Conservation (phyloP, 2,329 filamentous ascomycete species). For the Fusarium coicis region DNA sequence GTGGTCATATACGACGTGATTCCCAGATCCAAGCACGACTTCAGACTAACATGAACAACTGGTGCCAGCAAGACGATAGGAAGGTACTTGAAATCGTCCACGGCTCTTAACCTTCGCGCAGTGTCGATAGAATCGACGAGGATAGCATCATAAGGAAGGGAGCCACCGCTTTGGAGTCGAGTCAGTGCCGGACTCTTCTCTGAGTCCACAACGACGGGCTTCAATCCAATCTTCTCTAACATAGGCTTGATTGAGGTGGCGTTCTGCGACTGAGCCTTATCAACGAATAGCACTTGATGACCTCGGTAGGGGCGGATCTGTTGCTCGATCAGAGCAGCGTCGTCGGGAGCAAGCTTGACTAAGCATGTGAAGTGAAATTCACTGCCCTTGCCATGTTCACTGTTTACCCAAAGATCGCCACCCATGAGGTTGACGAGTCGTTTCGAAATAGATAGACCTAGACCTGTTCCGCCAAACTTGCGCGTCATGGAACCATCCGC, state of each 20-base stretch:
- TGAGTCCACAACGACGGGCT: constrained; percentile 86
- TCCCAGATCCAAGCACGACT: constrained; percentile 91
- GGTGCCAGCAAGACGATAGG: constrained; percentile 93
- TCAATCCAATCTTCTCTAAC: constrained; percentile 80
- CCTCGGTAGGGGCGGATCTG: constrained; percentile 91
- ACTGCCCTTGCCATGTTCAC: constrained; percentile 89
- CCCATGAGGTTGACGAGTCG: constrained; percentile 96
- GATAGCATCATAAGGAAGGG: constrained; percentile 89
- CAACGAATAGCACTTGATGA: constrained; percentile 93
- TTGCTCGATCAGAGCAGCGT: constrained; percentile 80
- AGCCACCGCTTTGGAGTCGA: constrained; percentile 63
- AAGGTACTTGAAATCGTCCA: constrained; percentile 97
- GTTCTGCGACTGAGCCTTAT: constrained; percentile 84
- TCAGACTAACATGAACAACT: constrained; percentile 88
- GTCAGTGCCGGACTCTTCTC: constrained; percentile 71
- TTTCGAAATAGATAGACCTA: constrained; percentile 95
- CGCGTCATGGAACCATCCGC: constrained; percentile 96
- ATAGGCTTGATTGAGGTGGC: constrained; percentile 81
- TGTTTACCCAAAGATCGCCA: constrained; percentile 95
- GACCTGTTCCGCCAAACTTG: constrained; percentile 93
- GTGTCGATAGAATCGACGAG: constrained; percentile 94
- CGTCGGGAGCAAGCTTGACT: constrained; percentile 84
- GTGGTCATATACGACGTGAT: constrained; percentile 99
- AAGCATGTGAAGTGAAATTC: constrained; percentile 97
- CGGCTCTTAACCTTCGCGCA: constrained; percentile 83